A percentile compares a stretch with the other conserved stretches of the same genome.
Evolutionary conservation across 1,139 yeast species (phyloP).

Genomic region (Pichia sp.): DNA sequence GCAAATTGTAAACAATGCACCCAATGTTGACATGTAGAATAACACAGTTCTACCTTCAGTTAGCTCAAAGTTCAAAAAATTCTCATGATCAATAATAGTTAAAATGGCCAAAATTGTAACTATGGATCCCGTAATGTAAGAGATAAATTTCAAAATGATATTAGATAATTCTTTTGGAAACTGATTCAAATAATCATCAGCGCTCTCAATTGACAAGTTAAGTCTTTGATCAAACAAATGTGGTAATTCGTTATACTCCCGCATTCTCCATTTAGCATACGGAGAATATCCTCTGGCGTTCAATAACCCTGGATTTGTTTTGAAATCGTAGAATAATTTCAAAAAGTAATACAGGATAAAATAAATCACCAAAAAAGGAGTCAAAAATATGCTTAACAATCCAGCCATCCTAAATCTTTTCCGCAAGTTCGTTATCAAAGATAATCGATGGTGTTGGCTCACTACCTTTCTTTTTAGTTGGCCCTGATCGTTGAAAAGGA

Average conservation of each 20-base stretch:
- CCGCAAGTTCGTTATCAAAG: constrained; percentile 62
- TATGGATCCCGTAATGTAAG: constrained; percentile 83
- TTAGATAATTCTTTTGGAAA: constrained; percentile 82
- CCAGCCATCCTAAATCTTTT: constrained; percentile 87
- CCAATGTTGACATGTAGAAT: constrained; percentile 83
- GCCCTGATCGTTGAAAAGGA: constrained; percentile 77
- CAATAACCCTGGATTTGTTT: constrained; percentile 79
- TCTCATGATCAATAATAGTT: constrained; percentile 88
- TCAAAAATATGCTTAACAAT: constrained; percentile 67
- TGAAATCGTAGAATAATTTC: constrained; percentile 88
- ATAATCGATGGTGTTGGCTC: constrained; percentile 65
- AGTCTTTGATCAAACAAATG: constrained; percentile 80
- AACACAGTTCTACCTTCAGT: constrained; percentile 75
- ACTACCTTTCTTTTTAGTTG: constrained; percentile 72
- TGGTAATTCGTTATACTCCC: constrained; percentile 89
- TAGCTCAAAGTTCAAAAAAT: constrained; percentile 84
- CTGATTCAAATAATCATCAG: constrained; percentile 79
- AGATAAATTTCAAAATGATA: constrained; percentile 56
- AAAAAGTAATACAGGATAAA: constrained; percentile 80
- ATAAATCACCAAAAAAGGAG: constrained; percentile 83
- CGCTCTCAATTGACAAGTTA: constrained; percentile 71
- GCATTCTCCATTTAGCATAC: constrained; percentile 87
- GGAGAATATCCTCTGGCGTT: constrained; percentile 91
- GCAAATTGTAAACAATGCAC: constrained; percentile 47
- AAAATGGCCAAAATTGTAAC: constrained; percentile 81